A percentile compares a stretch with the other conserved stretches of the same genome.
These are phyloP conservation scores for Aspergillus funiculosus DNA, from an alignment of 495 filamentous ascomycete genomes.

Conservation along the genomic window DNA sequence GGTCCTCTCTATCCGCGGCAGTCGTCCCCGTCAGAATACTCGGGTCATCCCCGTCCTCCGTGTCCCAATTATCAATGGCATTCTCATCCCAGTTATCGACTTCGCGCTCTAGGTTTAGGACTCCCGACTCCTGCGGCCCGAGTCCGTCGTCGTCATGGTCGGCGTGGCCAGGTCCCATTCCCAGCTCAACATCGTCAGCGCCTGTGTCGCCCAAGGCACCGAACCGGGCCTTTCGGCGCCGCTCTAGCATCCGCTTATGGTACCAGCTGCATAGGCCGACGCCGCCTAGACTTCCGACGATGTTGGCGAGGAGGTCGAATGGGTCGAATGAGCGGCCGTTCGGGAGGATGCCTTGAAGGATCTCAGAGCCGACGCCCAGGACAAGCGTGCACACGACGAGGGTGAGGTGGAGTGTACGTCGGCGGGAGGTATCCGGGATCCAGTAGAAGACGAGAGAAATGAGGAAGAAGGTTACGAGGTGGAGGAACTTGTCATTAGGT, in stretches of 20 bases:
- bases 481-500: conserved; percentile 84
- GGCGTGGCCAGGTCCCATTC: conserved; percentile 46
- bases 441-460: conserved; percentile 91
- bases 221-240: conserved; percentile 67
- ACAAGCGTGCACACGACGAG: conserved; percentile 68
- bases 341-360: conserved; percentile 75
- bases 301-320: conserved; percentile 80
- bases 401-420: conserved; percentile 77
- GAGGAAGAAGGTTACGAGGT: conserved; percentile 82
- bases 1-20: conserved; percentile 5
- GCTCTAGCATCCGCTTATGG: conserved; percentile 90
- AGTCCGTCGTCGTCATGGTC: conserved; percentile 54
- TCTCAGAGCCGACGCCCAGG: conserved; percentile 77
- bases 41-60: conserved; percentile 44
- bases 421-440: conserved; percentile 84
- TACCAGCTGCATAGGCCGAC: conserved; percentile 80
- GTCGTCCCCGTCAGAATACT: conserved; percentile 9
- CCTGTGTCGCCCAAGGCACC: conserved; percentile 58
- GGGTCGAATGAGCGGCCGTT: conserved; percentile 78
- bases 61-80: conserved; percentile 65
- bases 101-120: conserved; percentile 59
- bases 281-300: conserved; percentile 67
- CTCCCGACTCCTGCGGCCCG: conserved; percentile 51
- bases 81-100: conserved; percentile 85
- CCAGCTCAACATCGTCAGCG: conserved; percentile 51